phyloP scores from a whole-genome alignment of 1,284 basidiomycete genomes.

The Ceratobasidium sp. region DNA sequence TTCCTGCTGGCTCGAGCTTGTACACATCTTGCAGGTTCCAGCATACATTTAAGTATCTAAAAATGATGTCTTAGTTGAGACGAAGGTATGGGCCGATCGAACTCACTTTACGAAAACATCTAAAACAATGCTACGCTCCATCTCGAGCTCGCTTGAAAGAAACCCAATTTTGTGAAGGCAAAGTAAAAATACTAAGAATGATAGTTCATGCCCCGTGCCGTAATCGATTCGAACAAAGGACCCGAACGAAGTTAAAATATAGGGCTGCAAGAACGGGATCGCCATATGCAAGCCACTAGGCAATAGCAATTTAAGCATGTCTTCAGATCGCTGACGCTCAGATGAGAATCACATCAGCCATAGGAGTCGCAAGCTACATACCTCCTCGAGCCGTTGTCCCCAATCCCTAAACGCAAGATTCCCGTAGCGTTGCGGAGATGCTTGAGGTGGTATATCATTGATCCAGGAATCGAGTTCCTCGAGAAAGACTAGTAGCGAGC shows the following conservation, averaged over 20 bases:
- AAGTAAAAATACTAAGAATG: slow-evolving; percentile 85
- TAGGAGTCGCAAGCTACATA: slow-evolving; percentile 56
- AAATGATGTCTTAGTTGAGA: not conserved
- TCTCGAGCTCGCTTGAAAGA: slow-evolving; percentile 36
- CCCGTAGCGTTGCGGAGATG: slow-evolving; percentile 92
- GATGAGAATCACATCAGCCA: slow-evolving; percentile 40
- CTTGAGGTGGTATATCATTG: slow-evolving; percentile 81
- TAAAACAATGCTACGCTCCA: slow-evolving; percentile 57
- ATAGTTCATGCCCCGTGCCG: slow-evolving; percentile 94
- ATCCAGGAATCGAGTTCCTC: slow-evolving; percentile 83
- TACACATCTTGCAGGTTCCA: slow-evolving; percentile 92
- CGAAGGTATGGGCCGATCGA: not conserved
- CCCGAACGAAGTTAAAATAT: slow-evolving; percentile 89
- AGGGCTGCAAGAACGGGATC: slow-evolving; percentile 75
- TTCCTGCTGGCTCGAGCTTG: slow-evolving; percentile 93
- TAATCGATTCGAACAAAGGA: slow-evolving; percentile 95
- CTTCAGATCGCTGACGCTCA: slow-evolving; percentile 68
- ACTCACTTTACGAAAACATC: slow-evolving; percentile 58
- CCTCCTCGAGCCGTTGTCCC: slow-evolving; percentile 84
- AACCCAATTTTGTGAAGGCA: slow-evolving; percentile 60
- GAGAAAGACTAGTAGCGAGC: slow-evolving; percentile 69
- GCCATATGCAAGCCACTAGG: slow-evolving; percentile 63
- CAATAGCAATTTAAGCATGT: slow-evolving; percentile 69
- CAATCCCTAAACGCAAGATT: slow-evolving; percentile 93
- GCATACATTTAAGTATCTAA: slow-evolving; percentile 81